Evolutionary conservation across 805 yeast genomes (phyloP).

Genomic region (Wickerhamiella siamensis): DNA sequence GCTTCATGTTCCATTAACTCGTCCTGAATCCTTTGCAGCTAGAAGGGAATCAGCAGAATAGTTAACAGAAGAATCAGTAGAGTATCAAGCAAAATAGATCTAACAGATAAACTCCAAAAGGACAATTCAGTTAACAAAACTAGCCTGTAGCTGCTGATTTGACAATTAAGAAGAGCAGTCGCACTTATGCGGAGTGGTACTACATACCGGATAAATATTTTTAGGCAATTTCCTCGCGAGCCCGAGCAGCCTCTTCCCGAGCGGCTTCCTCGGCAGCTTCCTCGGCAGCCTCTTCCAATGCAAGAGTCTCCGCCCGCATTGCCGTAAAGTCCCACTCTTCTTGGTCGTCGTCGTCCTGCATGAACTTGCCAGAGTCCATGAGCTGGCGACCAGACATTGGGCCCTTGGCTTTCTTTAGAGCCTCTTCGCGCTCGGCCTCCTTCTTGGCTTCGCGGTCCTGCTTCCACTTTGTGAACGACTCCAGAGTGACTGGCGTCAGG

Average conservation of each 20-base stretch:
- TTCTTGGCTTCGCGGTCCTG: conserved; percentile 46
- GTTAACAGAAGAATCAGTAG: too few species aligned
- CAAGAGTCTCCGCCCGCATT: conserved; percentile 24
- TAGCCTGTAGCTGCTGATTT: too few species aligned
- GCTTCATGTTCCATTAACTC: too few species aligned
- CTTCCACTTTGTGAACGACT: conserved; percentile 76
- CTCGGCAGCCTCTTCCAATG: conserved; percentile 8
- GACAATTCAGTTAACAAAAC: neutral
- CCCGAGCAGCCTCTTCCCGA: conserved; percentile 1
- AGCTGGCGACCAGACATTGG: conserved; percentile 25
- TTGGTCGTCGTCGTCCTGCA: conserved; percentile 20
- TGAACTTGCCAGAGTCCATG: conserved; percentile 27
- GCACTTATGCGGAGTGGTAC: too few species aligned
- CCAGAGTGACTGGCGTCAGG: conserved; percentile 71
- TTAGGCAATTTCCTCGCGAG: neutral
- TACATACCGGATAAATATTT: too few species aligned
- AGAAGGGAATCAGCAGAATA: too few species aligned
- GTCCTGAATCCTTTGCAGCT: too few species aligned
- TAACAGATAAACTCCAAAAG: too few species aligned
- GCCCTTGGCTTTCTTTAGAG: conserved; percentile 30
- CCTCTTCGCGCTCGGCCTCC: conserved; percentile 28
- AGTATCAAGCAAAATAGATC: too few species aligned
- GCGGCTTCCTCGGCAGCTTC: conserved; percentile 7
- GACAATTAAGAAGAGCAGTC: too few species aligned
- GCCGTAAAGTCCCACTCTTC: conserved; percentile 26